Base-by-base conservation (phyloP, 2,329 filamentous ascomycete genomes). In the Colletotrichum neosansevieriae region DNA sequence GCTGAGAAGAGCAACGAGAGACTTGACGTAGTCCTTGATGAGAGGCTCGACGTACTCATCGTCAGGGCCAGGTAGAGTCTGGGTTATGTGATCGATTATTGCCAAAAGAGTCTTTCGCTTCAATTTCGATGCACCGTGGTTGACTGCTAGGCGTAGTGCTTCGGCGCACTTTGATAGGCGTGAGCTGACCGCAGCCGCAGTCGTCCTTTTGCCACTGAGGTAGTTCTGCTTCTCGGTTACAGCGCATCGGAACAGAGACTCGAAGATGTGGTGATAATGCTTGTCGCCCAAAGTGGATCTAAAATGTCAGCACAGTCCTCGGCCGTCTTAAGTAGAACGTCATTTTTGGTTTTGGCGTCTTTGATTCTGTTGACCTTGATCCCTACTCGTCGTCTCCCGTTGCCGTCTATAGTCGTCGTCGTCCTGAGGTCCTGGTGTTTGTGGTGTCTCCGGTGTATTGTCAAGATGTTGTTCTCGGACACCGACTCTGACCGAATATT, bases 211-310 rank as follows among this genome's bases (percentile, higher is more conserved):
- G 12, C 84, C 84, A 63, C 86, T 86, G 63, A 87, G 85, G 71
- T 88, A 92, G 17, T 79, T 76, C 10, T 89, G 83, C 75, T 93
- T 94, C 73, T 97, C 94, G 13, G 85, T 79, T 17, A 90, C 77
- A 1, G 86, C 86, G 75, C 86, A 91, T 61, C 87, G 85, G 75
- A 98, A 97, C 3, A 98, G 82, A 1, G 88, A 87, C 74, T 98
- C 94, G 73, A 93, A 93, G 49, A 98, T 89, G 67, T 88, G 87
- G 75, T 96, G 91, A 72, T 92, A 97, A n/a, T 87, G 87, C 76
- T 92, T 92, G 76, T 97, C 93, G 51, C 86, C 87, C 38, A 97
- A 82, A 12, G 79, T 74, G 34, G 77, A 69, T 42, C 74, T 74
- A 50, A 66, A 17, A 34, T 47, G 21, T 60, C 15, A 56, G 34